phyloP scores from a whole-genome alignment of 1,139 yeast genomes.

The Taphrina flavorubra region DNA sequence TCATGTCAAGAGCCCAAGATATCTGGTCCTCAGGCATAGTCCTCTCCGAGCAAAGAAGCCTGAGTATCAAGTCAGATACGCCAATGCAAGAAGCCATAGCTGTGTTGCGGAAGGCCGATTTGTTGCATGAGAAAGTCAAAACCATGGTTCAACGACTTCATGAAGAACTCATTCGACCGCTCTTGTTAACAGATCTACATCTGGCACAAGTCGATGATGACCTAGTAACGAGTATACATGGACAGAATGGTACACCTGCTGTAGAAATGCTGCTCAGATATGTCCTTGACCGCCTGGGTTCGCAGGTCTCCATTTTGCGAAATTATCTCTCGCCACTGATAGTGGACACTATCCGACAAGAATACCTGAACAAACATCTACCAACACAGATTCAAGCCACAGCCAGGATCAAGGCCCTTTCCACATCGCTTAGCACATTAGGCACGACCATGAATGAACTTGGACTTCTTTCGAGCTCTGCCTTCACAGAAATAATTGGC shows the following conservation, averaged over 20 bases:
- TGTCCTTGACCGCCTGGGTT: neutral
- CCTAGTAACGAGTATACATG: neutral
- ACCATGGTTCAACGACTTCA: neutral
- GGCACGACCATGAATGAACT: constrained; percentile 9
- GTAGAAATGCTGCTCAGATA: constrained; percentile 1
- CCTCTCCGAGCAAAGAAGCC: neutral
- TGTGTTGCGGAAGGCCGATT: neutral
- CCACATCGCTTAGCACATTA: neutral
- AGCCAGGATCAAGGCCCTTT: constrained; percentile 13
- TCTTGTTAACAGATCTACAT: constrained; percentile 1
- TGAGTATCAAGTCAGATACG: neutral
- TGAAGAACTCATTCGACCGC: neutral
- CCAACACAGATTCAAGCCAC: constrained; percentile 23
- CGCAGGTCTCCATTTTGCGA: constrained; percentile 1
- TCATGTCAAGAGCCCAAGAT: neutral
- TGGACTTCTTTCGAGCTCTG: constrained; percentile 5
- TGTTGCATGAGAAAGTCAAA: constrained; percentile 1
- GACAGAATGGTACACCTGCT: constrained; percentile 4
- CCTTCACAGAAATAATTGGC: constrained; percentile 3
- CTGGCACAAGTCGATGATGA: neutral
- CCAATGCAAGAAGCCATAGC: neutral
- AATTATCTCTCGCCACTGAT: constrained; percentile 11
- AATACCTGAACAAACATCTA: constrained; percentile 9
- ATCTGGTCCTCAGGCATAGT: neutral
- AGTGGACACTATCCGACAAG: neutral